Evolutionary conservation across 2,329 filamentous ascomycete species (phyloP).

Genomic region (Cytospora piceicola): DNA sequence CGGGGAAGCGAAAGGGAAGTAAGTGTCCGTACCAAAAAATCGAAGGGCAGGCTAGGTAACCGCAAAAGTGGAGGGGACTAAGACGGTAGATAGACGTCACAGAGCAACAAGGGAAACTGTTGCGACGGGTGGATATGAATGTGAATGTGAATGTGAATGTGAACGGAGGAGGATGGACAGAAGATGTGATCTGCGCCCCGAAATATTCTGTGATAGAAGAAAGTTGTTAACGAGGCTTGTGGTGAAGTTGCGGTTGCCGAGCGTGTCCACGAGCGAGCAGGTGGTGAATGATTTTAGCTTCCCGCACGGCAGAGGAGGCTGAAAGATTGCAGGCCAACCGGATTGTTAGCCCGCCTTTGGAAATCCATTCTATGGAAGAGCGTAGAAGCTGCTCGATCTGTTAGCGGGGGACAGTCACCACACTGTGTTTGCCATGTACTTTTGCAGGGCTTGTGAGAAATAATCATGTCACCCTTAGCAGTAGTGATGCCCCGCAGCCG

Average conservation of each 20-base stretch:
- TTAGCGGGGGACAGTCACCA: conserved; percentile 18
- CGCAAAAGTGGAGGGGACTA: conserved; percentile 12
- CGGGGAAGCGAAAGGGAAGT: neutral
- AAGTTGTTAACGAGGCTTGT: neutral
- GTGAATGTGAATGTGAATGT: no score
- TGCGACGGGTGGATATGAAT: neutral
- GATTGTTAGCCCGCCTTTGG: conserved; percentile 23
- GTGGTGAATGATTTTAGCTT: conserved; percentile 23
- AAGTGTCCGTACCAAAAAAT: conserved; percentile 18
- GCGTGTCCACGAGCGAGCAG: neutral
- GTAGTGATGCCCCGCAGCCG: neutral
- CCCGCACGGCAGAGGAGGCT: conserved; percentile 27
- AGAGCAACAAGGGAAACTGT: neutral
- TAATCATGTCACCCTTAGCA: neutral
- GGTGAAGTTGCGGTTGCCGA: neutral
- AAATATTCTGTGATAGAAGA: neutral
- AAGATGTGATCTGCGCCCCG: neutral
- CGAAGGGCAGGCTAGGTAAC: conserved; percentile 13
- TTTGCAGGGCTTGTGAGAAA: neutral
- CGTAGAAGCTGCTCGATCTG: conserved; percentile 28
- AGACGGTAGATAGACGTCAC: neutral
- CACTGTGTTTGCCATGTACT: neutral
- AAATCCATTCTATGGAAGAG: conserved; percentile 28
- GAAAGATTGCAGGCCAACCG: conserved; percentile 19
- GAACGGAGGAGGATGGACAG: neutral